These are phyloP conservation scores for Panicum hallii DNA, from an alignment of 202 grass and related monocot genomes.

Conservation along the genomic window DNA sequence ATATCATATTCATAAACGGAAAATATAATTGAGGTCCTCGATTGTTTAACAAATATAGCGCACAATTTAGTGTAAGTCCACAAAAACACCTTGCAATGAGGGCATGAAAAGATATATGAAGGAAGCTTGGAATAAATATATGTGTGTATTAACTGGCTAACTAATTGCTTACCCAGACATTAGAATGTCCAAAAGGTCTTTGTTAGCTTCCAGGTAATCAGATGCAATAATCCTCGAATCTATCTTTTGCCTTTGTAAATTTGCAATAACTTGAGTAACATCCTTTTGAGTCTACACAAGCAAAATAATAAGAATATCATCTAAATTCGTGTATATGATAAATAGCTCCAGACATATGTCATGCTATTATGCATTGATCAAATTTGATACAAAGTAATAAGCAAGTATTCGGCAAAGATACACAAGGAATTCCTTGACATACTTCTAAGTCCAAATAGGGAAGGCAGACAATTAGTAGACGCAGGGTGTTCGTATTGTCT, in stretches of 20 bases:
- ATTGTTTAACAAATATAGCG: neutral
- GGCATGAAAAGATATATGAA: neutral
- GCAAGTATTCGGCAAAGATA: neutral
- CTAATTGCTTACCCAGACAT: constrained; percentile 47
- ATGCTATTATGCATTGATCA: neutral
- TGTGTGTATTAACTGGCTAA: neutral
- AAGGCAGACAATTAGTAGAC: constrained; percentile 57
- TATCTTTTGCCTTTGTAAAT: constrained; percentile 65
- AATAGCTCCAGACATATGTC: neutral
- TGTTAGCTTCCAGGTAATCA: constrained; percentile 65
- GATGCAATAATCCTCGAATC: constrained; percentile 61
- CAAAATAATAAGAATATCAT: neutral
- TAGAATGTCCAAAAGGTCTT: constrained; percentile 62
- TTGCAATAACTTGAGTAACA: constrained; percentile 59
- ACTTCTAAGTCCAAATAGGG: constrained; percentile 61
- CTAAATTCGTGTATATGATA: neutral
- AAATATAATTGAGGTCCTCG: neutral
- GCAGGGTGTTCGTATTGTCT: constrained; percentile 47
- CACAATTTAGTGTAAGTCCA: neutral
- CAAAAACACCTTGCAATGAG: neutral
- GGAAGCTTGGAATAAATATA: neutral
- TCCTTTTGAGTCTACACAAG: constrained; percentile 55
- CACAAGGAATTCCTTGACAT: constrained; percentile 15
- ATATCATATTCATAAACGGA: neutral
- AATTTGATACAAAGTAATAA: neutral